Conservation (phyloP, 2,329 filamentous ascomycete genomes). For the Tolypocladium cylindrosporum region DNA sequence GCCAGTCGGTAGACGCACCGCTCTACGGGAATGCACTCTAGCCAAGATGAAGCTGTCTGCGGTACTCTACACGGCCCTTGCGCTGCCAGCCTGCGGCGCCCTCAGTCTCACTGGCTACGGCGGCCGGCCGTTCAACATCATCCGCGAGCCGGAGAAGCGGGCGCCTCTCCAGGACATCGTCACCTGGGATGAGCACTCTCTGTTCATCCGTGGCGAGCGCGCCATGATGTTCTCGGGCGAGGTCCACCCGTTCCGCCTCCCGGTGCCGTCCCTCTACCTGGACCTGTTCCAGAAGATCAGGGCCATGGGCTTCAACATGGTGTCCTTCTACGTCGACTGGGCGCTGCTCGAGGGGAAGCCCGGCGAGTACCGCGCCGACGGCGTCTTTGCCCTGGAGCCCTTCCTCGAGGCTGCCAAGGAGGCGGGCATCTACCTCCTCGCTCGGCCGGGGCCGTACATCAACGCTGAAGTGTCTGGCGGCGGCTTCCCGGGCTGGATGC, state of each 20-base stretch:
- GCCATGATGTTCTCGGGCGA: conserved; percentile 65
- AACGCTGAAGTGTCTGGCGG: conserved; percentile 70
- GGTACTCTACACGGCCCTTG: conserved; percentile 5
- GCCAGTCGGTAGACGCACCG: not conserved
- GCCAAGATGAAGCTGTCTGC: conserved; percentile 13
- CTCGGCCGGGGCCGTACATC: conserved; percentile 64
- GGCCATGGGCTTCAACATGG: conserved; percentile 67
- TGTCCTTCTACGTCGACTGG: conserved; percentile 76
- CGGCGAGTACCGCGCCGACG: conserved; percentile 59
- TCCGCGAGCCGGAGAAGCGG: conserved; percentile 12
- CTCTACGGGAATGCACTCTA: not conserved
- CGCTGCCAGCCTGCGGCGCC: conserved; percentile 6
- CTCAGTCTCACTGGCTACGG: conserved; percentile 8
- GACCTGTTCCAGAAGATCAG: conserved; percentile 79
- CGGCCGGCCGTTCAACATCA: conserved; percentile 9
- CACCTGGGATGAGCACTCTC: conserved; percentile 63
- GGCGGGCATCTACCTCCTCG: conserved; percentile 69
- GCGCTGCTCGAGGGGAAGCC: conserved; percentile 64
- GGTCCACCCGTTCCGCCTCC: conserved; percentile 55
- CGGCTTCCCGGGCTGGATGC: conserved; percentile 73
- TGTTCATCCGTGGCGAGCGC: conserved; percentile 60
- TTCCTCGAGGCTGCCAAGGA: conserved; percentile 68
- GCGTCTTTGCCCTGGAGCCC: conserved; percentile 60
- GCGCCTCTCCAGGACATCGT: conserved; percentile 30
- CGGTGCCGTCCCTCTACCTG: conserved; percentile 41